phyloP scores from a whole-genome alignment of 2,329 filamentous ascomycete species.

The Claviceps paspali region DNA sequence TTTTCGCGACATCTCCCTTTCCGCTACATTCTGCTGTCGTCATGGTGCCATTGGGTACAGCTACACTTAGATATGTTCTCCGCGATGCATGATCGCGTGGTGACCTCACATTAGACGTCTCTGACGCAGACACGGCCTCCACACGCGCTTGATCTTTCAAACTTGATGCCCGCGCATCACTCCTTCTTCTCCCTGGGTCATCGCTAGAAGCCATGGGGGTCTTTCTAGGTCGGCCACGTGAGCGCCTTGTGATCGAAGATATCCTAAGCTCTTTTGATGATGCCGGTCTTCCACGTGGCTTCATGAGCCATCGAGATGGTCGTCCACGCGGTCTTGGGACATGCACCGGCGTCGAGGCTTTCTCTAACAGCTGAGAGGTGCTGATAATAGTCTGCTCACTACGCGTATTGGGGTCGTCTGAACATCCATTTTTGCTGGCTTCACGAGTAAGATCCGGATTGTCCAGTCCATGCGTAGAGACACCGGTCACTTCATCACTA shows the following conservation, averaged over 20 bases:
- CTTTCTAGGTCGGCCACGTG: slow-evolving; percentile 16
- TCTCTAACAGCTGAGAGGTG: not conserved
- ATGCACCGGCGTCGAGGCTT: not conserved
- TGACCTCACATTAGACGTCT: not conserved
- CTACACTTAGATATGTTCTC: not conserved
- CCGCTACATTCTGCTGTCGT: not conserved
- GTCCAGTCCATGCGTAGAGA: not conserved
- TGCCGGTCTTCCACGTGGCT: not conserved
- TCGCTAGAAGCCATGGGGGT: not conserved
- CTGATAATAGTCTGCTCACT: not conserved
- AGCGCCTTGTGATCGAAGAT: slow-evolving; percentile 7
- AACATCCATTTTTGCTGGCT: slow-evolving; percentile 6
- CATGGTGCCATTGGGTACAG: not conserved
- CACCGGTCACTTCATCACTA: not conserved
- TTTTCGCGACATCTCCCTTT: not conserved
- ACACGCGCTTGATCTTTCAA: not conserved
- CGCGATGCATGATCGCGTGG: not conserved
- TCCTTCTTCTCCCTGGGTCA: not conserved
- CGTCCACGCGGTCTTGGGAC: slow-evolving; percentile 14
- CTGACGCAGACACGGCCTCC: not conserved
- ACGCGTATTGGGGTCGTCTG: not conserved
- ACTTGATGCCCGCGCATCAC: not conserved
- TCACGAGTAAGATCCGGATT: not conserved
- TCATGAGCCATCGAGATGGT: slow-evolving; percentile 15
- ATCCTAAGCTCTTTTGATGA: not conserved